phyloP scores from a whole-genome alignment of 2,329 filamentous ascomycete genomes.

The Daldinia sp. region DNA sequence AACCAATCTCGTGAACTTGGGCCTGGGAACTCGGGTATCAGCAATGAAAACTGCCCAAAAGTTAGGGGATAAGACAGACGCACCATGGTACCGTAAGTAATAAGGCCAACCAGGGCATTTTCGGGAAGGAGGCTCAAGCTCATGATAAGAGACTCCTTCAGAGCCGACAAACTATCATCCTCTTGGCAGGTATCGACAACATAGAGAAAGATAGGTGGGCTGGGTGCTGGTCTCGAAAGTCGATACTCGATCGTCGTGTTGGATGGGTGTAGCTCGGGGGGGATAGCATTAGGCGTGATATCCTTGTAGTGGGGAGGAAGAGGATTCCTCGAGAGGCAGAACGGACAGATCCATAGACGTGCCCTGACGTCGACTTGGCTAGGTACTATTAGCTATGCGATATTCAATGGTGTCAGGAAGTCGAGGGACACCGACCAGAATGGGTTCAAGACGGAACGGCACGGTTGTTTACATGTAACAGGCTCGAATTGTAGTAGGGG shows the following conservation, averaged over 20 bases:
- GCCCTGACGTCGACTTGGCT: conserved; percentile 88
- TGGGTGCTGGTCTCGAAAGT: conserved; percentile 83
- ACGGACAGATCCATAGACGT: conserved; percentile 89
- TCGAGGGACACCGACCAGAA: conserved; percentile 77
- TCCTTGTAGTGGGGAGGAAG: conserved; percentile 91
- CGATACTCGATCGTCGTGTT: conserved; percentile 94
- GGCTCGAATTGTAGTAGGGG: conserved; percentile 95
- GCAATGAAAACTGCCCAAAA: conserved; percentile 3
- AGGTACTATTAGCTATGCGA: conserved; percentile 43
- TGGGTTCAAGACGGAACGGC: conserved; percentile 94
- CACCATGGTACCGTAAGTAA: conserved; percentile 95
- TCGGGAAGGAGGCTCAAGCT: conserved; percentile 85
- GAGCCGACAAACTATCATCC: conserved; percentile 83
- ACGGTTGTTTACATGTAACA: conserved; percentile 95
- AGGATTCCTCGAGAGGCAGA: conserved; percentile 85
- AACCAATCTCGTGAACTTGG: conserved; percentile 97
- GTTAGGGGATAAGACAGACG: conserved; percentile 36
- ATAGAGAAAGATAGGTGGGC: conserved; percentile 86
- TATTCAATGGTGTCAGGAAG: neutral
- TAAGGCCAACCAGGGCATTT: conserved; percentile 83
- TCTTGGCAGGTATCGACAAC: conserved; percentile 91
- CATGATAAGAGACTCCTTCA: conserved; percentile 90
- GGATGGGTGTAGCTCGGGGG: conserved; percentile 82
- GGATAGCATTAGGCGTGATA: conserved; percentile 84
- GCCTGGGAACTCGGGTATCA: conserved; percentile 65